Percentiles rank a stretch among this genome's conserved stretches.
These are phyloP conservation scores for Syzygium malaccense DNA, from an alignment of 441 rosid species.

Conservation along the genomic window DNA sequence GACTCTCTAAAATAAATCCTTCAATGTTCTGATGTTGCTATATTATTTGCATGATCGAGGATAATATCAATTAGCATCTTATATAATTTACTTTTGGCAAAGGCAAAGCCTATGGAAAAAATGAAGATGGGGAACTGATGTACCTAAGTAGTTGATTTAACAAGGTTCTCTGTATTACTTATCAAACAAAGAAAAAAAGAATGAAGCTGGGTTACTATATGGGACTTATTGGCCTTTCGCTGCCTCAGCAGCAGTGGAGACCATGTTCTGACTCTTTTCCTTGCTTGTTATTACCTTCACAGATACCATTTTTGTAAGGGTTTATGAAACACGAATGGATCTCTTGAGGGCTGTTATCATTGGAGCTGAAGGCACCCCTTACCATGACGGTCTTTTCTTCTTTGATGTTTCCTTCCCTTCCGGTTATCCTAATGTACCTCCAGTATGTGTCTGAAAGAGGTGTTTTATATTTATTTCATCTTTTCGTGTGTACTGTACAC, in stretches of 20 bases:
- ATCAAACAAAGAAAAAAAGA: not conserved
- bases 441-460: constrained; percentile 39
- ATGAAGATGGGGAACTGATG: not conserved
- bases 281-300: constrained; percentile 15
- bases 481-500: constrained; percentile 2
- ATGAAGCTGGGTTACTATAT: not conserved
- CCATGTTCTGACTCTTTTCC: not conserved
- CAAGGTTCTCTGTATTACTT: not conserved
- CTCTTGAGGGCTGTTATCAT: constrained; percentile 85
- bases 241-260: not conserved
- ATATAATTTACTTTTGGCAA: not conserved
- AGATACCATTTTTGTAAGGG: constrained; percentile 85
- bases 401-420: constrained; percentile 79
- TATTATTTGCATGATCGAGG: not conserved
- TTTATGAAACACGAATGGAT: constrained; percentile 88
- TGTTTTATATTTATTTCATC: not conserved
- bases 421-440: constrained; percentile 65
- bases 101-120: not conserved
- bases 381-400: constrained; percentile 93
- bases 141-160: not conserved
- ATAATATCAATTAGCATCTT: not conserved
- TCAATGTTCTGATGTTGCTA: not conserved
- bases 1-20: not conserved
- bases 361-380: constrained; percentile 95
- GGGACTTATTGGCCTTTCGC: not conserved